Base-by-base conservation (phyloP, 2,329 filamentous ascomycete genomes). In the Pseudocercospora fuligena region DNA sequence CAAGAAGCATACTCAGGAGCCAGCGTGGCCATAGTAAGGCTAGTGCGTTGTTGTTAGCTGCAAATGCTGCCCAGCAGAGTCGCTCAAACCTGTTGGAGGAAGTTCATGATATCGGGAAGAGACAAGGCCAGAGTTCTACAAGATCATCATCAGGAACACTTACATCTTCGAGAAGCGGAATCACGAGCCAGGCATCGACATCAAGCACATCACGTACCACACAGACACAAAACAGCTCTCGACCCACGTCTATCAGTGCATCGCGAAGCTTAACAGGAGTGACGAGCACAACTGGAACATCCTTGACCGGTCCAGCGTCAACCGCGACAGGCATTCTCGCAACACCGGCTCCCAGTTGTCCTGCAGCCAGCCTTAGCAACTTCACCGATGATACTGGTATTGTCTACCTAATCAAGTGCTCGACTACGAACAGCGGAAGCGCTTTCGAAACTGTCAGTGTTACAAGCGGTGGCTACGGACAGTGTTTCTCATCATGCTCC, bases 401-500 rank as follows among this genome's bases (percentile, higher is more conserved):
- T 8, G 49, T 66, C 3, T 77, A 77, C 56, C 61, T 65, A n/a
- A 73, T 77, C 31, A 70, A 68, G 19, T 77, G 75, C 69, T 71
- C 69, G 16, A 66, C 58, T 29, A 74, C 75, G 58, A 76, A 74
- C 40, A 67, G 62, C n/a, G 68, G 67, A 14, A n/a, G 60, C 0
- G 70, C 73, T 0, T 70, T 69, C 51, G 64, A 70, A 46, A 66
- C 66, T 16, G 66, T 73, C 16, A 59, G 63, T 19, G 69, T 77
- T 27, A 62, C 60, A 2, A 63, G 65, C 9, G 75, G 74, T 7
- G 75, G 74, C 8, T 77, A 76, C 47, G 66, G 62, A 12, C 65
- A 74, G 51, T 77, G 75, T 63, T 77, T 76, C 64, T 70, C 73
- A 5, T 69, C 70, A 9, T 77, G 75, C 63, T 75, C 74, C 9